Evolutionary conservation across 306 rosid genomes (phyloP), one percentile per base, ranked within the genome.

Genomic region (Nissolia schottii): DNA sequence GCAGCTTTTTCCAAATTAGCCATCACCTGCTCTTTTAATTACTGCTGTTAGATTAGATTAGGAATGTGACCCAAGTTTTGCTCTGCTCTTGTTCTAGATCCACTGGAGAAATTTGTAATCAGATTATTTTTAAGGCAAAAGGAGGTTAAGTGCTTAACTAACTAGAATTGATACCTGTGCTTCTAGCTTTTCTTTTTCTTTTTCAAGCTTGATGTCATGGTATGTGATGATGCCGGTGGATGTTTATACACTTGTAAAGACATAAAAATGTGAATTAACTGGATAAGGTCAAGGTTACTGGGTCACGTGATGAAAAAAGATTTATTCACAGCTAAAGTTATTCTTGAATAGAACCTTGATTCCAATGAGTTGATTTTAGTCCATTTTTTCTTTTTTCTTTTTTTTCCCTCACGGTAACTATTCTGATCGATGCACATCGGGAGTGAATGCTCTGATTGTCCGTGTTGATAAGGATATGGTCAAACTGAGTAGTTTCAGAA

Each of bases 1-100:
- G 66, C 51, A 70, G 71, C 75, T 80, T 84, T 72, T 84, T 67
- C 76, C 49, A 16, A 13, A 43, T 13, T 6, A 43, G 49, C 49
- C 49, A 13, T 43, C 4, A 43, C 18, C 18, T 38, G 46, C n/a
- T 13, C 38, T 32, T 56, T 16, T n/a, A n/a, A n/a, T n/a, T n/a
- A n/a, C n/a, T n/a, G n/a, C n/a, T n/a, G n/a, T n/a, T n/a, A n/a
- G n/a, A 24, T 29, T 69, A 23, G n/a, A 51, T 34, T 63, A 54
- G 24, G 50, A 43, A 34, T 34, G 67, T 40, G 59, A 64, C 62
- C 68, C 75, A 64, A n/a, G 56, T 74, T 78, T 78, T 77, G 71
- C 20, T 61, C 79, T 67, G 28, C 74, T 43, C 67, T 34, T 60
- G 15, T 41, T 35, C 34, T 63, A 14, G 34, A 6, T 62, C 18